A percentile compares a stretch with the other conserved stretches of the same genome.
These are phyloP conservation scores for Zygoascus tannicola DNA, from an alignment of 805 yeast genomes.

Conservation along the genomic window DNA sequence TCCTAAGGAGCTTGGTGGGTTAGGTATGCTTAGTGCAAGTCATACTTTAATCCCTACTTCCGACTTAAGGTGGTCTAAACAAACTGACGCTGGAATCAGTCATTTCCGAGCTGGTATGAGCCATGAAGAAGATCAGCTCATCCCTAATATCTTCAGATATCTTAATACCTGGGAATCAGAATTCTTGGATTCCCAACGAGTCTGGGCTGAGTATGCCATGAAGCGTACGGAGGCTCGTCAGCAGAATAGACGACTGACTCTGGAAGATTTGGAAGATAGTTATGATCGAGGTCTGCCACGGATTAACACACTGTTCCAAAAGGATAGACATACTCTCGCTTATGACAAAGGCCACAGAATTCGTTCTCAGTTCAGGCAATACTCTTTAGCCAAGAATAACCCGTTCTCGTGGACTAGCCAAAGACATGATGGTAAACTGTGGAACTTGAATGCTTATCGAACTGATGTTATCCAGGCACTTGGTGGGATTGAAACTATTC, in stretches of 20 bases:
- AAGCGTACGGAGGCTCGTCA: constrained; percentile 80
- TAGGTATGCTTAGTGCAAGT: constrained; percentile 96
- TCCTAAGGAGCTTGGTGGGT: constrained; percentile 93
- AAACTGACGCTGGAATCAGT: constrained; percentile 88
- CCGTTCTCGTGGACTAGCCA: constrained; percentile 97
- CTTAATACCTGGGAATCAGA: constrained; percentile 96
- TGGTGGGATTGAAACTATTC: constrained; percentile 93
- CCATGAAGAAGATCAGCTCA: constrained; percentile 59
- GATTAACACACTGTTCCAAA: constrained; percentile 88
- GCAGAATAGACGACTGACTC: constrained; percentile 75
- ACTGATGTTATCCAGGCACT: constrained; percentile 94
- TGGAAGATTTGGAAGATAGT: constrained; percentile 86
- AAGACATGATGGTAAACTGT: constrained; percentile 89
- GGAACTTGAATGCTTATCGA: constrained; percentile 89
- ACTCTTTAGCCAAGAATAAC: constrained; percentile 58
- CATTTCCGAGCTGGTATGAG: constrained; percentile 93
- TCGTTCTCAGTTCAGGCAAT: constrained; percentile 70
- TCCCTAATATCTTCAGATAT: constrained; percentile 90
- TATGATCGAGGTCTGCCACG: constrained; percentile 98
- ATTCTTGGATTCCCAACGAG: constrained; percentile 85
- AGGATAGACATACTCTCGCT: constrained; percentile 88
- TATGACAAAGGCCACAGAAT: constrained; percentile 90
- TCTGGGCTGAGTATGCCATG: constrained; percentile 94
- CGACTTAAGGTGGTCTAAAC: constrained; percentile 83
- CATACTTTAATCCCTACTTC: constrained; percentile 92